phyloP scores from a whole-genome alignment of 2,329 filamentous ascomycete genomes.

The Monilinia vaccinii-corymbosi region DNA sequence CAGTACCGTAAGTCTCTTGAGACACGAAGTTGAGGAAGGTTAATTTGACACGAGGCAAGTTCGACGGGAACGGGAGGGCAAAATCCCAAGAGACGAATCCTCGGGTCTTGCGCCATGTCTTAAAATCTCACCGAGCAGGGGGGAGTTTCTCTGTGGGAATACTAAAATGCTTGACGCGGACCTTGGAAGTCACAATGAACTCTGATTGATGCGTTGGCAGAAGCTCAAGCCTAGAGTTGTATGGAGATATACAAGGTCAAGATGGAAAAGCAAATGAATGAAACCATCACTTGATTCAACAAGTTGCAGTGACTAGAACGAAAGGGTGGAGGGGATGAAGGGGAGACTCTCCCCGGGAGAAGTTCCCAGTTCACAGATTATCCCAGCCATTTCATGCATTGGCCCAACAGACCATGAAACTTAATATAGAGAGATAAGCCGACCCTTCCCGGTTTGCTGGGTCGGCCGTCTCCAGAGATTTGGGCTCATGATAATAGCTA shows the following conservation, averaged over 20 bases:
- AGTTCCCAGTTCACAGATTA: neutral
- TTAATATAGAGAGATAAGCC: slow-evolving; percentile 1
- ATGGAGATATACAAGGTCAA: neutral
- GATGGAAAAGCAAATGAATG: neutral
- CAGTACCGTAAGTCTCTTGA: neutral
- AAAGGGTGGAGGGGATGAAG: neutral
- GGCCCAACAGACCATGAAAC: no score
- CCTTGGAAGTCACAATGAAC: neutral
- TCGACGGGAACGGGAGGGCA: neutral
- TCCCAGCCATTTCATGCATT: slow-evolving; percentile 9
- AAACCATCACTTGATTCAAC: neutral
- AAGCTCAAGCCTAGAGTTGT: neutral
- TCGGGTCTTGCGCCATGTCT: slow-evolving; percentile 9
- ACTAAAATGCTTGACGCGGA: neutral
- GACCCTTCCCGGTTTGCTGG: slow-evolving; percentile 7
- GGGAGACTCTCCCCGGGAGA: no score
- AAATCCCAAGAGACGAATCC: slow-evolving; percentile 10
- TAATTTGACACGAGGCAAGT: neutral
- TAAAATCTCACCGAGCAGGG: slow-evolving; percentile 7
- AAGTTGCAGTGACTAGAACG: neutral
- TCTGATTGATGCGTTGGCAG: slow-evolving; percentile 6
- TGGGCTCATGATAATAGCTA: slow-evolving; percentile 6
- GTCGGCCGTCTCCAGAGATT: slow-evolving; percentile 8
- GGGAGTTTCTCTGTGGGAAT: neutral
- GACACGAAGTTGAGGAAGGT: neutral